Evolutionary conservation across 148 eudicot genomes (phyloP), one percentile per base, ranked within the genome.

Genomic region (Amaranthus cruentus): DNA sequence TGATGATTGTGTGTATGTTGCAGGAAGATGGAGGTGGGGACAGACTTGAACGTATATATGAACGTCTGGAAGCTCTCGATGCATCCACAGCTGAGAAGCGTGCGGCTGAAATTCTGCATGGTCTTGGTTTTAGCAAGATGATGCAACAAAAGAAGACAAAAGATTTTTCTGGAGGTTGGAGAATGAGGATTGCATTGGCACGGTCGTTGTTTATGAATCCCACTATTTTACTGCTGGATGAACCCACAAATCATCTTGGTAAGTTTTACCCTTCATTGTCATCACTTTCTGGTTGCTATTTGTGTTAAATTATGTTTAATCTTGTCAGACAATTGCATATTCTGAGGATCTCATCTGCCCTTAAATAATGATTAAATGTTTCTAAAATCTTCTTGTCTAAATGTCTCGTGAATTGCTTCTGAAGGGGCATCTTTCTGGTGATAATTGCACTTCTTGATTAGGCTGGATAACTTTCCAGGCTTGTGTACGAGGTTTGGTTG

Each of bases 241-340:
- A 95, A 81, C 99, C 99, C 54, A 95, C 99, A 58, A 95, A 95
- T 86, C 99, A 95, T 88, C 97, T 95, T 76, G 99, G 99, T 95
- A 85, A 74, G 79, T 77, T 63, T 10, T 18, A n/a, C 6, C 51
- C 28, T 21, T 58, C 4, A 11, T 46, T 73, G 7, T 53, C n/a
- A 56, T 60, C 64, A 47, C 46, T 46, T 47, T 55, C 48, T 69
- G 44, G 28, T 12, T n/a, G 6, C 12, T 10, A 10, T 1, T 3
- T 12, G 43, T 18, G 46, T 21, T 15, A 43, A n/a, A 38, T 42
- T 11, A 13, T 47, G n/a, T 5, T 11, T 6, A 14, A 49, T 11
- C 28, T 65, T 65, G 53, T 13, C 68, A 6, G 15, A 46, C 67
- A 11, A 12, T 46, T 48, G 18, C 49, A 42, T 62, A 28, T 28